Percentiles rank a stretch among this genome's conserved stretches.
phyloP scores from a whole-genome alignment of 2,329 filamentous ascomycete species.

The Cercospora beticola region DNA sequence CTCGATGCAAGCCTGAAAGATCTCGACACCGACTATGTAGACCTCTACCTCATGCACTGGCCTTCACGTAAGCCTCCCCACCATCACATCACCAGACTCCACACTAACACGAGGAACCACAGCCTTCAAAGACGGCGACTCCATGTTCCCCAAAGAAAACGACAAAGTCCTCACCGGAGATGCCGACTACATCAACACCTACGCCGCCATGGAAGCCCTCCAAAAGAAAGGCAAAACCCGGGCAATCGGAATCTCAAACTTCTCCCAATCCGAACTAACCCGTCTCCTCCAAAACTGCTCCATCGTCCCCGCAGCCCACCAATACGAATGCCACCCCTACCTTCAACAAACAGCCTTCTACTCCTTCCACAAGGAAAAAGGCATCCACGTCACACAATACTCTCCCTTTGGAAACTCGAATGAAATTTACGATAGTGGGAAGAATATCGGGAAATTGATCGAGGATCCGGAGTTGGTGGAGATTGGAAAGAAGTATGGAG shows the following conservation, averaged over 20 bases:
- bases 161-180: slow-evolving; percentile 44
- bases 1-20: background rate
- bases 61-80: slow-evolving; percentile 40
- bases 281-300: slow-evolving; percentile 45
- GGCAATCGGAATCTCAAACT: slow-evolving; percentile 57
- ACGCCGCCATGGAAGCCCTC: slow-evolving; percentile 45
- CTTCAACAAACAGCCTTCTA: slow-evolving; percentile 52
- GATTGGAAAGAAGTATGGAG: slow-evolving; percentile 53
- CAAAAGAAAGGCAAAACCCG: slow-evolving; percentile 42
- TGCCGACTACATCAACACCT: slow-evolving; percentile 54
- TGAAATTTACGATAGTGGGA: slow-evolving; percentile 47
- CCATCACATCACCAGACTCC: slow-evolving; percentile 8
- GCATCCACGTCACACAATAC: slow-evolving; percentile 57
- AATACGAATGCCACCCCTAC: slow-evolving; percentile 56
- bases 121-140: slow-evolving; percentile 38
- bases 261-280: slow-evolving; percentile 51
- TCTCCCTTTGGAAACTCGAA: slow-evolving; percentile 58
- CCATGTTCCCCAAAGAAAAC: slow-evolving; percentile 49
- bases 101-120: background rate
- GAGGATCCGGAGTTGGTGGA: slow-evolving; percentile 52
- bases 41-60: slow-evolving; percentile 42
- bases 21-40: background rate
- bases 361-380: slow-evolving; percentile 51
- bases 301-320: slow-evolving; percentile 40
- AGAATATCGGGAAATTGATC: slow-evolving; percentile 51